Evolutionary conservation across 1,139 yeast genomes (phyloP).

Genomic region (Zygosaccharomyces sapae): DNA sequence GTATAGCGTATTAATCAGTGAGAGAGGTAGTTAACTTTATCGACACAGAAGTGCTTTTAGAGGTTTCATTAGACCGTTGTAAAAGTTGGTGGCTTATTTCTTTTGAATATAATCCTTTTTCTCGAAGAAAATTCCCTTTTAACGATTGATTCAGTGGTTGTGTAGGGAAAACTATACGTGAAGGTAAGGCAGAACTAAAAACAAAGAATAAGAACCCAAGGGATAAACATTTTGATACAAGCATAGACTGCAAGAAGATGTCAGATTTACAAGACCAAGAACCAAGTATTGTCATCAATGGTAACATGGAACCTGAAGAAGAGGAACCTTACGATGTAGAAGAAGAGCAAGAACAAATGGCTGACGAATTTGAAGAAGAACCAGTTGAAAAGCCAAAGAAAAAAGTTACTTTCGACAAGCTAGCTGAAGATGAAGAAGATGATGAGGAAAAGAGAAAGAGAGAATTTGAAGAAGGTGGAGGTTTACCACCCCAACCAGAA

Average conservation of each 20-base stretch:
- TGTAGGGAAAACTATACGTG: slow-evolving; percentile 2
- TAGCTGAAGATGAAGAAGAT: slow-evolving; percentile 51
- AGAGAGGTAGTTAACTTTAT: background rate
- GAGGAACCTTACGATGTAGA: slow-evolving; percentile 40
- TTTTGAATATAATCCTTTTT: background rate
- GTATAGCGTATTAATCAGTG: background rate
- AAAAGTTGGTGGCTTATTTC: slow-evolving; percentile 3
- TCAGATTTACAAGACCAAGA: slow-evolving; percentile 78
- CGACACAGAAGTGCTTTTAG: background rate
- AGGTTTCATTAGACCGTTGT: background rate
- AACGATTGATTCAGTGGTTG: slow-evolving; percentile 1
- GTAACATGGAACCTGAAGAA: slow-evolving; percentile 51
- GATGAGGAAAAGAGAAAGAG: slow-evolving; percentile 70
- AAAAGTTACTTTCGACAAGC: slow-evolving; percentile 77
- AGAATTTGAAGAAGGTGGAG: slow-evolving; percentile 98
- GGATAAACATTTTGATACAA: slow-evolving; percentile 8
- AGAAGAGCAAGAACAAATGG: slow-evolving; percentile 26
- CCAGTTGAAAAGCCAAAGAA: slow-evolving; percentile 53
- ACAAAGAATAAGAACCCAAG: background rate
- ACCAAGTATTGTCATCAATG: slow-evolving; percentile 83
- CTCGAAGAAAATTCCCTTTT: background rate
- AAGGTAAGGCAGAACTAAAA: background rate
- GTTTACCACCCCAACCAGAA: slow-evolving; percentile 92
- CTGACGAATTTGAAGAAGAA: slow-evolving; percentile 28
- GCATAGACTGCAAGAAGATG: slow-evolving; percentile 38